A percentile compares a stretch with the other conserved stretches of the same genome.
Conservation (phyloP, 768 basidiomycete species). For the Hirschioporus abietinus region DNA sequence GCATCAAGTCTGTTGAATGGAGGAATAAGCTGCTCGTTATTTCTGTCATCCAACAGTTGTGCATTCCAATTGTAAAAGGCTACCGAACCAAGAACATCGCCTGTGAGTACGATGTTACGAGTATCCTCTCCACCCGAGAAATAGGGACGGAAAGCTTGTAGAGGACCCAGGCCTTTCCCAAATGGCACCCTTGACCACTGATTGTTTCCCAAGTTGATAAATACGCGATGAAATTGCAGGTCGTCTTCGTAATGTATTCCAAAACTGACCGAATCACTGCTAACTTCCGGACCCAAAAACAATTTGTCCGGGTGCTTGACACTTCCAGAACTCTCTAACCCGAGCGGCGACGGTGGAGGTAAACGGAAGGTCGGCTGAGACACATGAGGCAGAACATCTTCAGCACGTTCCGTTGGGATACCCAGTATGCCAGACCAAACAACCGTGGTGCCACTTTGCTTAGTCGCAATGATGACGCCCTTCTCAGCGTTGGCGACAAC, state of each 20-base stretch:
- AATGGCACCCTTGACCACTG: background rate
- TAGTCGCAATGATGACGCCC: slow-evolving; percentile 44
- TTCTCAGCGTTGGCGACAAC: slow-evolving; percentile 39
- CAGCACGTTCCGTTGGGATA: slow-evolving; percentile 1
- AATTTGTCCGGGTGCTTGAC: background rate
- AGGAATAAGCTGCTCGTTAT: slow-evolving; percentile 14
- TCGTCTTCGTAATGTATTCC: background rate
- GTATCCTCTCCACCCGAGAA: background rate
- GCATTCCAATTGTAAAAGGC: background rate
- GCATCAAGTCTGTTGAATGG: slow-evolving; percentile 54
- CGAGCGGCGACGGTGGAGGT: too few relatives aligned
- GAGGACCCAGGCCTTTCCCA: background rate
- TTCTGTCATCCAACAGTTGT: background rate
- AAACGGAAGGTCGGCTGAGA: slow-evolving; percentile 13
- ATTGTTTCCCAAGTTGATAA: background rate
- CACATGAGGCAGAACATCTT: slow-evolving; percentile 12
- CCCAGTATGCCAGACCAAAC: slow-evolving; percentile 46
- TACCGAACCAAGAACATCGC: slow-evolving; percentile 5
- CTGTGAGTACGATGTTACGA: background rate
- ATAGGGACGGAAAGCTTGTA: background rate
- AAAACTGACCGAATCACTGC: background rate
- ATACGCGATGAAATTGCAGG: background rate
- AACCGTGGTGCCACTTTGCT: slow-evolving; percentile 51
- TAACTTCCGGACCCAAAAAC: background rate
- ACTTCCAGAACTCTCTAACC: background rate